These are phyloP conservation scores for Beauveria medogensis DNA, from an alignment of 2,329 filamentous ascomycete species.

Conservation along the genomic window DNA sequence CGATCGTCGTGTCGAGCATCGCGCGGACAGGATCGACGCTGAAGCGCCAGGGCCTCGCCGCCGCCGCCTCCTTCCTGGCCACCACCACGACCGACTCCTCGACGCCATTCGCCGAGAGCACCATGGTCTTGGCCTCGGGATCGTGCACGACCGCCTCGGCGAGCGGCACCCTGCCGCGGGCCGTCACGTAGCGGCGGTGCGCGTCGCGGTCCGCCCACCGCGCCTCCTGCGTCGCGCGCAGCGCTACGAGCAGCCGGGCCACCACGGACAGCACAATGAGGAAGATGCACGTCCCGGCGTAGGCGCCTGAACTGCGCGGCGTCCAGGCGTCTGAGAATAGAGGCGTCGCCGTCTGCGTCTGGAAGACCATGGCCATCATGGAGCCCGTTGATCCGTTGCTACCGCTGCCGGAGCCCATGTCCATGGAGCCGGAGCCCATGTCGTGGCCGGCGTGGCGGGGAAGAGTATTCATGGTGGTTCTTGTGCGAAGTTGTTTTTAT, in stretches of 20 bases:
- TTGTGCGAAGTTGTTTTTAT: background rate
- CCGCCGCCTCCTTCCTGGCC: conserved; percentile 41
- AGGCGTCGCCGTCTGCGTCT: conserved; percentile 40
- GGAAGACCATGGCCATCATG: conserved; percentile 48
- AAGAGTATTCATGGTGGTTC: background rate
- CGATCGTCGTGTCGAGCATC: conserved; percentile 59
- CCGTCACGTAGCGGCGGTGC: conserved; percentile 67
- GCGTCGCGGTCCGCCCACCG: conserved; percentile 65
- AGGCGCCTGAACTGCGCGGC: conserved; percentile 59
- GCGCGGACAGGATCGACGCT: conserved; percentile 72
- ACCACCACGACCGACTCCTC: conserved; percentile 76
- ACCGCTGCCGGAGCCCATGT: background rate
- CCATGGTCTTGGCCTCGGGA: conserved; percentile 54
- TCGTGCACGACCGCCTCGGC: conserved; percentile 52
- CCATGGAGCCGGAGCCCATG: conserved; percentile 5
- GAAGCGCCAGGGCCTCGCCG: conserved; percentile 66
- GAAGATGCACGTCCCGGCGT: conserved; percentile 89
- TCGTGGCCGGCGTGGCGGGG: conserved; percentile 7
- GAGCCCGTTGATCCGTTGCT: background rate
- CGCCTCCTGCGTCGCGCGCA: conserved; percentile 54
- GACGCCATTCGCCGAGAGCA: conserved; percentile 66
- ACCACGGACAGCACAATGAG: conserved; percentile 66
- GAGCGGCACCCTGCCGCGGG: conserved; percentile 54
- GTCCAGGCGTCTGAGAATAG: conserved; percentile 63
- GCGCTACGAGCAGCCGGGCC: conserved; percentile 63